Evolutionary conservation across 2,329 filamentous ascomycete species (phyloP).

Genomic region (Eutypella sp.): DNA sequence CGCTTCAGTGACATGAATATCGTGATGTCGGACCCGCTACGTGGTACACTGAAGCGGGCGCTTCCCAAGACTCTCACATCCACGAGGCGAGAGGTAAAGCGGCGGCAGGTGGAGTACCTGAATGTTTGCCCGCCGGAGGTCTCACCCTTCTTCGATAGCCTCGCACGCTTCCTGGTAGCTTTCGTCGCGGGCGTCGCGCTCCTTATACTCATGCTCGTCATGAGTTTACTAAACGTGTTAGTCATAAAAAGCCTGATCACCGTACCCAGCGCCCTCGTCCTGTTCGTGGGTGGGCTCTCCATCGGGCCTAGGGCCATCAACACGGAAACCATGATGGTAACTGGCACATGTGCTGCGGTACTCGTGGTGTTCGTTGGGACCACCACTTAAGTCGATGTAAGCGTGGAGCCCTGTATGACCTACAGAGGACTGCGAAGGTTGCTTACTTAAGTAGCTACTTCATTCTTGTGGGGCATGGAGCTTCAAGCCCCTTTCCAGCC

Average conservation of each 20-base stretch:
- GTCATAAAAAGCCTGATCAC: neutral
- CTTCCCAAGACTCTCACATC: neutral
- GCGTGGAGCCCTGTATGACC: no score
- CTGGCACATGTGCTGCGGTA: slow-evolving; percentile 13
- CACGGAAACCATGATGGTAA: slow-evolving; percentile 3
- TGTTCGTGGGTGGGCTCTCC: neutral
- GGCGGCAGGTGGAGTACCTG: neutral
- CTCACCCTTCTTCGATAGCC: neutral
- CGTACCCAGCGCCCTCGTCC: neutral
- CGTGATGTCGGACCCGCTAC: neutral
- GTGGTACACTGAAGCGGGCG: neutral
- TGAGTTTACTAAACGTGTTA: neutral
- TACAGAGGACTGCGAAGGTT: no score
- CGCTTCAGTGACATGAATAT: neutral
- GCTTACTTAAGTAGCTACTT: no score
- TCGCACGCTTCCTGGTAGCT: neutral
- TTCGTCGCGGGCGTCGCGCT: neutral
- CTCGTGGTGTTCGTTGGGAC: slow-evolving; percentile 13
- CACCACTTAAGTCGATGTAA: slow-evolving; percentile 1
- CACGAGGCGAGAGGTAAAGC: neutral
- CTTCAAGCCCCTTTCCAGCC: no score
- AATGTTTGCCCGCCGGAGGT: neutral
- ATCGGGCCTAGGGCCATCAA: neutral
- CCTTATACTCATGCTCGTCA: slow-evolving; percentile 2
- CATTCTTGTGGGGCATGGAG: no score